These are phyloP conservation scores for Sporisorium graminicola DNA, from an alignment of 1,284 basidiomycete species.

Conservation along the genomic window DNA sequence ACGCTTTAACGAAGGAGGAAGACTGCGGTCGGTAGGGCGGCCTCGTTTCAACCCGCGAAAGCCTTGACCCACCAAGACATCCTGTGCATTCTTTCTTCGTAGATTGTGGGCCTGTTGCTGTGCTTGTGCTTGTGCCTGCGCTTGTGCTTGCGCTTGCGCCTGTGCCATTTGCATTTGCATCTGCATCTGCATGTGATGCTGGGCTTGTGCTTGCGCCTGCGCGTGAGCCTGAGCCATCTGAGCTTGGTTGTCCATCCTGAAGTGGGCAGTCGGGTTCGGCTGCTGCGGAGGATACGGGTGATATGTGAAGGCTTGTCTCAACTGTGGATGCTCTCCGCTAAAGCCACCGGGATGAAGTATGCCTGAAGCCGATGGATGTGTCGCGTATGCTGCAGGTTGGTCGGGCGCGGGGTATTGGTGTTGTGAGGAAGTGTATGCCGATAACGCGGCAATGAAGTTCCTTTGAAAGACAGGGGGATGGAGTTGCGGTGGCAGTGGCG, in stretches of 20 bases:
- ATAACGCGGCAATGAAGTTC: background rate
- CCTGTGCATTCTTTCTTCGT: constrained; percentile 56
- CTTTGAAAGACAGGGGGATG: background rate
- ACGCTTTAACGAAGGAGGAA: constrained; percentile 80
- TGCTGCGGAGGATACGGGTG: constrained; percentile 21
- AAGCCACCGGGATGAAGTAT: background rate
- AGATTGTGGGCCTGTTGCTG: constrained; percentile 50
- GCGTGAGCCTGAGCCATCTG: constrained; percentile 43
- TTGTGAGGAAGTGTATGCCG: background rate
- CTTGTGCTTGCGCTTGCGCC: constrained; percentile 37
- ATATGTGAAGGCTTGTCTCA: constrained; percentile 25
- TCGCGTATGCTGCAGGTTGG: constrained; percentile 1
- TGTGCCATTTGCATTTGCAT: constrained; percentile 42
- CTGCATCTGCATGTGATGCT: constrained; percentile 39
- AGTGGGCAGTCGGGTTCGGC: constrained; percentile 6
- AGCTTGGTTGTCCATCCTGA: constrained; percentile 41
- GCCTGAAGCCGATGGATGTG: background rate
- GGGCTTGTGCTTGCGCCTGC: constrained; percentile 58
- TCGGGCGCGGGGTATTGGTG: constrained; percentile 2
- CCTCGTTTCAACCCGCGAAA: constrained; percentile 75
- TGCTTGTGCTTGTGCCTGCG: constrained; percentile 58
- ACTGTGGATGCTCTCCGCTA: constrained; percentile 25
- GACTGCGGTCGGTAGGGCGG: constrained; percentile 82
- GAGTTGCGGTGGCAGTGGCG: background rate
- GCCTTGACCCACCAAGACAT: constrained; percentile 58